These are phyloP conservation scores for Rhizodiscina lignyota DNA, from an alignment of 495 filamentous ascomycete genomes.

Conservation along the genomic window DNA sequence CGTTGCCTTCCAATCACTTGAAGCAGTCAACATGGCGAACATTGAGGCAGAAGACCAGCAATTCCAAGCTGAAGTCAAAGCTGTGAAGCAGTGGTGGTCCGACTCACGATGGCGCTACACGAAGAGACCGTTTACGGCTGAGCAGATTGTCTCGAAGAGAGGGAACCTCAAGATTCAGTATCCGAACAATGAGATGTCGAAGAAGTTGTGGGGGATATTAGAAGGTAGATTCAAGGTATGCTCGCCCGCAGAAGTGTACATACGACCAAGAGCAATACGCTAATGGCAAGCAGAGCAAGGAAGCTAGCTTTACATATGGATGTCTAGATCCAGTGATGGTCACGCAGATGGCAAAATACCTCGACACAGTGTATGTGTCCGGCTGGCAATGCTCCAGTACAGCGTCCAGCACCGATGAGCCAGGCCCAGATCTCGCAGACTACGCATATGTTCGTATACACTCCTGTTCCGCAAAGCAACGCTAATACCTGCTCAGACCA, in stretches of 20 bases:
- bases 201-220: slow-evolving; percentile 88
- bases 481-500: too few relatives aligned
- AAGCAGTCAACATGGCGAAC: neutral
- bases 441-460: too few relatives aligned
- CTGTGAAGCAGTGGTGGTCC: slow-evolving; percentile 87
- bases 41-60: slow-evolving; percentile 61
- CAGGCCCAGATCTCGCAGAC: slow-evolving; percentile 93
- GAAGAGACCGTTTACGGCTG: slow-evolving; percentile 81
- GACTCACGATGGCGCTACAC: slow-evolving; percentile 86
- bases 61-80: slow-evolving; percentile 65
- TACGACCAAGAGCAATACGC: neutral
- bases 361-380: slow-evolving; percentile 96
- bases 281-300: slow-evolving; percentile 39
- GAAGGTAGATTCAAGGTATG: slow-evolving; percentile 69
- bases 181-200: slow-evolving; percentile 68
- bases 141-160: slow-evolving; percentile 91
- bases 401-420: slow-evolving; percentile 84
- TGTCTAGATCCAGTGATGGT: slow-evolving; percentile 96
- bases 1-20: too few relatives aligned
- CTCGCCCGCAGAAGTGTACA: slow-evolving; percentile 1
- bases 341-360: slow-evolving; percentile 97
- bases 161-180: slow-evolving; percentile 86
- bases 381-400: slow-evolving; percentile 98
- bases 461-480: too few relatives aligned
- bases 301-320: slow-evolving; percentile 87